Percentiles rank a stretch among this genome's conserved stretches.
Conservation (phyloP, 164 flowering plant genomes). For the Pachysandra terminalis region DNA sequence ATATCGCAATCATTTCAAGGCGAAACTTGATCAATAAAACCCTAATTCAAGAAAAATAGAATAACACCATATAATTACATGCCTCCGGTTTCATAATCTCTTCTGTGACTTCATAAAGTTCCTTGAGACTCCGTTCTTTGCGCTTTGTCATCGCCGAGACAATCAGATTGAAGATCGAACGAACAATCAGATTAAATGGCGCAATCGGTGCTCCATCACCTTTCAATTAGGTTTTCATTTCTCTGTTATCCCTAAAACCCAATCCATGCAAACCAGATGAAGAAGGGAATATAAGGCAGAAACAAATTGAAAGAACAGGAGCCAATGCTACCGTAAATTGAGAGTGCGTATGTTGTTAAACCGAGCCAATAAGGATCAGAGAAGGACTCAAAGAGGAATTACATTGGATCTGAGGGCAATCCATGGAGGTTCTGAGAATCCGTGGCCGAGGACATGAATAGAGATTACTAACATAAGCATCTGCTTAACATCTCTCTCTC, state of each 20-base stretch:
- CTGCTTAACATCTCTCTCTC: too few species aligned
- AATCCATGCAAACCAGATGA: neutral
- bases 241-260: neutral
- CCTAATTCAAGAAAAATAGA: constrained; percentile 13
- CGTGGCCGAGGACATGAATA: neutral
- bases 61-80: constrained; percentile 20
- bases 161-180: neutral
- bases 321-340: constrained; percentile 9
- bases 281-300: neutral
- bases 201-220: neutral
- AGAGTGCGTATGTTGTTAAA: constrained; percentile 6
- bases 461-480: too few species aligned
- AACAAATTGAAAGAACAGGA: neutral
- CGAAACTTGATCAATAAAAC: constrained; percentile 4
- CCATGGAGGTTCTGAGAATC: constrained; percentile 6
- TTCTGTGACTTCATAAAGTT: constrained; percentile 34
- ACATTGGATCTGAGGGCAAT: constrained; percentile 9
- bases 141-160: constrained; percentile 16
- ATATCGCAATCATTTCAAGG: neutral
- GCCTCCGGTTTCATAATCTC: constrained; percentile 35
- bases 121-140: constrained; percentile 32
- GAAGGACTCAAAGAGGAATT: neutral
- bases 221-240: constrained; percentile 7
- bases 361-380: neutral
- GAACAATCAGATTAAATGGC: neutral